Evolutionary conservation across 163 green algal genomes (phyloP).

Genomic region (Chloromonas sp.): DNA sequence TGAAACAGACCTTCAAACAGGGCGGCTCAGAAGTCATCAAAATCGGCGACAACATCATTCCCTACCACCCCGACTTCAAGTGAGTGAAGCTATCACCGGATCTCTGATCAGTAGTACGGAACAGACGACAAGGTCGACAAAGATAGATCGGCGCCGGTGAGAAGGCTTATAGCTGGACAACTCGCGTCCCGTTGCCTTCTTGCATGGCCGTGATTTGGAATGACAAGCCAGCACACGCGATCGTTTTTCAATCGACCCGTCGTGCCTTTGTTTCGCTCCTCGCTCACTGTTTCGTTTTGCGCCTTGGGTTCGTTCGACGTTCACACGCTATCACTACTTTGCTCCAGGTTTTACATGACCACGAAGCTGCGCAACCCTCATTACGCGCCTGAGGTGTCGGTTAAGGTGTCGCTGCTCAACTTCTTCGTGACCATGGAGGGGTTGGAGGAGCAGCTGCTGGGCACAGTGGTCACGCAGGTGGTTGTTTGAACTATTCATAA

Average conservation of each 20-base stretch:
- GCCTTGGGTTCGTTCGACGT: too few species aligned
- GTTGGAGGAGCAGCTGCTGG: conserved; percentile 79
- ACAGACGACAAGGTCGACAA: too few species aligned
- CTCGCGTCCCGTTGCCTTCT: too few species aligned
- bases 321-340: too few species aligned
- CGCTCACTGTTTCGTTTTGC: too few species aligned
- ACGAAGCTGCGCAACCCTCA: conserved; percentile 76
- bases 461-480: conserved; percentile 55
- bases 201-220: too few species aligned
- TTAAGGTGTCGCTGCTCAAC: conserved; percentile 78
- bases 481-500: too few species aligned
- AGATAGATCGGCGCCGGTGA: too few species aligned
- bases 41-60: conserved; percentile 78
- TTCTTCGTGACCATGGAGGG: conserved; percentile 67
- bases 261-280: too few species aligned
- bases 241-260: too few species aligned
- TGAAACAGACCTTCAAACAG: conserved; percentile 75
- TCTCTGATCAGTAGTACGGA: background rate
- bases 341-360: conserved; percentile 70
- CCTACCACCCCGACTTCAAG: conserved; percentile 77
- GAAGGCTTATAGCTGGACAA: too few species aligned
- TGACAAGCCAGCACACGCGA: too few species aligned
- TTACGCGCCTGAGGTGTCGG: conserved; percentile 70
- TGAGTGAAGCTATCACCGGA: background rate
- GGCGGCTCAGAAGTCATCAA: conserved; percentile 70